Conservation (phyloP, 2,329 filamentous ascomycete genomes). For the Paecilomyces fulvus region DNA sequence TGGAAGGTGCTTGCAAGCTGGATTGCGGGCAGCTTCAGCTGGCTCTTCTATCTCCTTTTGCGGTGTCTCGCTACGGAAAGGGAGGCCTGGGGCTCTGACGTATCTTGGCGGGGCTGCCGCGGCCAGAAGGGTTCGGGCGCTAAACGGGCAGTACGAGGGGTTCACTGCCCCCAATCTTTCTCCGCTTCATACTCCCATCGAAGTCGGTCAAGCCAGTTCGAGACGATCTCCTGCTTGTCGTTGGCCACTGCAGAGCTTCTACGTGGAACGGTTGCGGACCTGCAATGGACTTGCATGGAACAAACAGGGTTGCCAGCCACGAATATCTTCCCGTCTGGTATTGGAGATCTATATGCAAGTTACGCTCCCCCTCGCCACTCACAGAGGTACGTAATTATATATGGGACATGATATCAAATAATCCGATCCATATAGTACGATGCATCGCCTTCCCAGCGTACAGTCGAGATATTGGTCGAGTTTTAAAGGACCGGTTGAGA, state of each 20-base stretch:
- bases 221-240: not conserved
- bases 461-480: not conserved
- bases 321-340: not conserved
- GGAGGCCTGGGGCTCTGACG: conserved; percentile 6
- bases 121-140: not conserved
- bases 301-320: not conserved
- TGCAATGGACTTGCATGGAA: not conserved
- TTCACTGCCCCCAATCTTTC: not conserved
- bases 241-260: not conserved
- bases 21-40: not conserved
- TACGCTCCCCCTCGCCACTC: not conserved
- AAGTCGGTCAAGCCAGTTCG: not conserved
- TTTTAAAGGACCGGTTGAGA: not conserved
- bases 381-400: not conserved
- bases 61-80: not conserved
- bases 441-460: not conserved
- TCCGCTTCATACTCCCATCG: not conserved
- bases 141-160: not conserved
- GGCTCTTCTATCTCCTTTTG: not conserved
- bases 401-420: not conserved
- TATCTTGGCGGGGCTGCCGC: conserved; percentile 5
- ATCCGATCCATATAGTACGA: not conserved
- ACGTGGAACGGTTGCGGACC: not conserved
- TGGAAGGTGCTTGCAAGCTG: not conserved
- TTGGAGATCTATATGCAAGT: not conserved